phyloP scores from a whole-genome alignment of 1,139 yeast genomes.

The Yamadazyma diddensiae region DNA sequence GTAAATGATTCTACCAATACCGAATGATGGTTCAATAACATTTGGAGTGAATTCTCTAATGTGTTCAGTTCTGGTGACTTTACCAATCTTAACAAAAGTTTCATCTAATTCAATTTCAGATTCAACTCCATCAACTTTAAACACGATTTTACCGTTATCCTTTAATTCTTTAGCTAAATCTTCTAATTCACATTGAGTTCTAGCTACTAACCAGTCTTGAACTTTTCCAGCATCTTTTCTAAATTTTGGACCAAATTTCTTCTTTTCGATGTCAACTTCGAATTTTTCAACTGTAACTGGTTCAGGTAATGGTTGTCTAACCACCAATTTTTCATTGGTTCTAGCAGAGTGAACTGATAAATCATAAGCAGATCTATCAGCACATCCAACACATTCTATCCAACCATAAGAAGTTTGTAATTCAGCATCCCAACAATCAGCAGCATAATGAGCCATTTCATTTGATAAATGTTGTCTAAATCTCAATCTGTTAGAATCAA shows the following conservation, averaged over 20 bases:
- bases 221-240: slow-evolving; percentile 95
- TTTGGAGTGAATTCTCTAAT: slow-evolving; percentile 95
- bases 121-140: slow-evolving; percentile 59
- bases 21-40: slow-evolving; percentile 98
- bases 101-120: slow-evolving; percentile 66
- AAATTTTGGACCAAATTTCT: slow-evolving; percentile 96
- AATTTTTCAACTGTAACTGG: slow-evolving; percentile 80
- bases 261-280: slow-evolving; percentile 86
- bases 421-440: slow-evolving; percentile 99
- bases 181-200: slow-evolving; percentile 86
- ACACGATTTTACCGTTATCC: slow-evolving; percentile 60
- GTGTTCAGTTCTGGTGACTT: slow-evolving; percentile 81
- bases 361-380: slow-evolving; percentile 98
- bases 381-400: slow-evolving; percentile 99
- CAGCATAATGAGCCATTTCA: slow-evolving; percentile 99
- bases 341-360: slow-evolving; percentile 92
- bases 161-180: slow-evolving; percentile 67
- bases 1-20: slow-evolving; percentile 96
- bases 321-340: slow-evolving; percentile 92
- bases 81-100: slow-evolving; percentile 69
- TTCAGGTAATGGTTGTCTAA: slow-evolving; percentile 81
- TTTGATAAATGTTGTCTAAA: slow-evolving; percentile 98
- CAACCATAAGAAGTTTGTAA: slow-evolving; percentile 94
- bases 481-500: slow-evolving; percentile 76
- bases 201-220: slow-evolving; percentile 70